A percentile compares a stretch with the other conserved stretches of the same genome.
These are phyloP conservation scores for Neoarthrinium moseri DNA, from an alignment of 2,329 filamentous ascomycete species.

Conservation along the genomic window DNA sequence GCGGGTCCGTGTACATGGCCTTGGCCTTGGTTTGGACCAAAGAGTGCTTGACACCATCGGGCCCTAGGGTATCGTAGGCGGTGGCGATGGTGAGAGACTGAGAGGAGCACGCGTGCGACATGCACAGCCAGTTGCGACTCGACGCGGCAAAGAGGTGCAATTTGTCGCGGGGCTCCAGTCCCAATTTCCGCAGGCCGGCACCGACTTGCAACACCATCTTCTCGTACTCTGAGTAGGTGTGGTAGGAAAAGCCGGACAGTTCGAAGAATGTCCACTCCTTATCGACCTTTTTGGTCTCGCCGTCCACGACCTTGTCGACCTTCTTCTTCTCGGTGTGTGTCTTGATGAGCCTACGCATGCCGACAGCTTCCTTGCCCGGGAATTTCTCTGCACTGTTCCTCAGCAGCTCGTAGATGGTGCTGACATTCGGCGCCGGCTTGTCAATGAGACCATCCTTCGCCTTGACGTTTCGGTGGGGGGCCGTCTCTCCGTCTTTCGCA, in stretches of 20 bases:
- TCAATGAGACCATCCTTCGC: conserved; percentile 69
- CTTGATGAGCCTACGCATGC: conserved; percentile 70
- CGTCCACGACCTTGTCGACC: conserved; percentile 84
- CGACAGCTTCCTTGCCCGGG: conserved; percentile 64
- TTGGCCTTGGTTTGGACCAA: conserved; percentile 77
- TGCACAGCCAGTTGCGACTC: conserved; percentile 79
- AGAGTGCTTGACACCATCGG: conserved; percentile 81
- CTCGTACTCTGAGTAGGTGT: conserved; percentile 79
- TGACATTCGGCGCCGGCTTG: conserved; percentile 65
- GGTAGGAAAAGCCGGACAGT: conserved; percentile 73
- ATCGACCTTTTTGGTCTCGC: conserved; percentile 74
- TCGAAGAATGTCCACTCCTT: conserved; percentile 94
- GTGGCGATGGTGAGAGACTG: conserved; percentile 92
- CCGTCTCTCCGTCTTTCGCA: conserved; percentile 76
- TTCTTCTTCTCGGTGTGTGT: conserved; percentile 84
- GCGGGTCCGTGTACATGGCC: conserved; percentile 84
- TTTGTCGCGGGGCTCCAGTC: conserved; percentile 64
- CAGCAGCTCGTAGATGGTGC: conserved; percentile 79
- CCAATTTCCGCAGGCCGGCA: conserved; percentile 71
- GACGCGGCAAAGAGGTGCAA: conserved; percentile 85
- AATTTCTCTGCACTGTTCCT: conserved; percentile 64
- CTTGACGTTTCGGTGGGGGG: conserved; percentile 72
- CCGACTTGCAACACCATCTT: conserved; percentile 67
- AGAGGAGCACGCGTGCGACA: conserved; percentile 73
- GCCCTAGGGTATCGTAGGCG: conserved; percentile 88